Base-by-base conservation (phyloP, 2,329 filamentous ascomycete genomes). In the Aspergillus texensis region DNA sequence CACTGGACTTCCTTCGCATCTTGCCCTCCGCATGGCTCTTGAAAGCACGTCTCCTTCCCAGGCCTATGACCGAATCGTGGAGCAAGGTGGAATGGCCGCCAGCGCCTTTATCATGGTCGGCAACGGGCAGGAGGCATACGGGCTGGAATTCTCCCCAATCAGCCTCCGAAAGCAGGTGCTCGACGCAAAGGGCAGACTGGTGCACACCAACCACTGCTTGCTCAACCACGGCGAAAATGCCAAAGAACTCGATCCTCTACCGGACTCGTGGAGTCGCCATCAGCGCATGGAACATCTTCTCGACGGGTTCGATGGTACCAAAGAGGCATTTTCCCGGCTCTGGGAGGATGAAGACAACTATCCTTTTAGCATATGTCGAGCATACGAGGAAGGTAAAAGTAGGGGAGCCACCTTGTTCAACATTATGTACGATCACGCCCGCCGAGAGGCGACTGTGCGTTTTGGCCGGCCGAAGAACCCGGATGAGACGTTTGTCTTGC, bases 61-160 rank as follows among this genome's bases (percentile, higher is more conserved):
- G 39, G 86, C 85, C 1, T 77, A 84, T 2, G 65, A 66, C 9
- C 39, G 39, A 9, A 53, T 24, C 1, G 68, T 88, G 12, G 74
- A 82, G 62, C 71, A 72, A 46, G 70, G 75, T 30, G 85, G 85
- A 9, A 80, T 88, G 53, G 85, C 85, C 0, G 78, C 79, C 8
- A 79, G 84, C 3, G 85, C 83, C 58, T 84, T 87, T 65, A 86
- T 88, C 65, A 73, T 85, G 0, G 73, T 88, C 43, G 85, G 81
- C 0, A 84, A 87, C 71, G 65, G 73, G 21, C 30, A 57, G 0
- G 75, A 70, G 0, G 81, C 80, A 0, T 78, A 83, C 5, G 85
- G 85, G 0, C 66, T 87, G 8, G 85, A 88, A 68, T 86, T 63
- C 39, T 41, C 39, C 39, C 39, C 39, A 6, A 41, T 41, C 39